These are phyloP conservation scores for Trichosporon sp. DNA, from an alignment of 1,284 basidiomycete species.

Conservation along the genomic window DNA sequence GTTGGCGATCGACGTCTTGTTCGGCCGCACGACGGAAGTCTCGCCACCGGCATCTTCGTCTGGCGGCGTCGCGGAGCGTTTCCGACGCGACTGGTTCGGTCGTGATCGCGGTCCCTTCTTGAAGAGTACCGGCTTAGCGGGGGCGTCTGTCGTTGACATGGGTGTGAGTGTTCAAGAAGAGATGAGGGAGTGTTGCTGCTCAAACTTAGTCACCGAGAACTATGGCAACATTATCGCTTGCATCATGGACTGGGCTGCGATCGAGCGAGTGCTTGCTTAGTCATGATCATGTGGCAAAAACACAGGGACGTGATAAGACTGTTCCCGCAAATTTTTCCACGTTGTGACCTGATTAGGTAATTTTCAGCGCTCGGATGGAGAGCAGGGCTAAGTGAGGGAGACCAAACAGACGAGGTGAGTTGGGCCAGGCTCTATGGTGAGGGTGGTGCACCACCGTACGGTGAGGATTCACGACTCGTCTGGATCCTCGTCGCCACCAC, in stretches of 20 bases:
- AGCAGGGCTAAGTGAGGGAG: slow-evolving; percentile 3
- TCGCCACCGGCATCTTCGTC: slow-evolving; percentile 50
- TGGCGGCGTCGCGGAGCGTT: slow-evolving; percentile 68
- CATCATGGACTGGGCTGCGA: slow-evolving; percentile 1
- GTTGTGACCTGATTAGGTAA: slow-evolving; percentile 16
- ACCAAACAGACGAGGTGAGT: slow-evolving; percentile 2
- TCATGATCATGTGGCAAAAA: slow-evolving; percentile 4
- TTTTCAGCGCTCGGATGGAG: neutral
- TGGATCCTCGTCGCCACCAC: slow-evolving; percentile 6
- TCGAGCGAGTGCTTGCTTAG: neutral
- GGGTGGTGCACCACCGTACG: slow-evolving; percentile 12
- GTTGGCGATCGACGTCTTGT: slow-evolving; percentile 67
- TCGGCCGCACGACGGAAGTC: slow-evolving; percentile 68
- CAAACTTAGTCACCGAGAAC: neutral
- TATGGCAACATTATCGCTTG: neutral
- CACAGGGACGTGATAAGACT: slow-evolving; percentile 7
- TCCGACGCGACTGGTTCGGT: slow-evolving; percentile 63
- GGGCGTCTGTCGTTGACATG: slow-evolving; percentile 35
- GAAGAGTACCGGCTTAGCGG: slow-evolving; percentile 66
- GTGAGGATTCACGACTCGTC: slow-evolving; percentile 11
- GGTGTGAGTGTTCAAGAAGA: slow-evolving; percentile 13
- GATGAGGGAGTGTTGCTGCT: slow-evolving; percentile 15
- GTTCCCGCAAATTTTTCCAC: slow-evolving; percentile 17
- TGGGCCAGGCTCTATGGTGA: too few species aligned
- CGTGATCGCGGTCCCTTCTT: slow-evolving; percentile 79